A percentile compares a stretch with the other conserved stretches of the same genome.
phyloP scores from a whole-genome alignment of 805 yeast species.

The Saccharomycopsis selenospora region DNA sequence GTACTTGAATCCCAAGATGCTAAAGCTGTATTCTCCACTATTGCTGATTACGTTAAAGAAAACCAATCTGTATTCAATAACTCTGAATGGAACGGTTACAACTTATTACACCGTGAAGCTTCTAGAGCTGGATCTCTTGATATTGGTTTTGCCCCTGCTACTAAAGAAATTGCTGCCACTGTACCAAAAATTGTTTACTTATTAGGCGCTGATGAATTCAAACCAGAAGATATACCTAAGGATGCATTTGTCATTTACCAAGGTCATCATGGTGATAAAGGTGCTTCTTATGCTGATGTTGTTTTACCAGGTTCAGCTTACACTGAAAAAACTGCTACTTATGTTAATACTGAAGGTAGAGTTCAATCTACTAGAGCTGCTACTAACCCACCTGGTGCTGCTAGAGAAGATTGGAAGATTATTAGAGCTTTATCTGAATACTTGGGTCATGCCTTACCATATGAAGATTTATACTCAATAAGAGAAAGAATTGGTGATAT shows the following conservation, averaged over 20 bases:
- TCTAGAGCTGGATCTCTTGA: constrained; percentile 85
- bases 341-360: constrained; percentile 86
- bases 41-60: constrained; percentile 52
- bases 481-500: constrained; percentile 65
- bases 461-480: constrained; percentile 62
- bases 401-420: constrained; percentile 90
- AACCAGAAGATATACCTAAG: constrained; percentile 60
- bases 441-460: constrained; percentile 61
- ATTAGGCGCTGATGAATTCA: constrained; percentile 78
- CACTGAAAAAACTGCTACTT: constrained; percentile 81
- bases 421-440: constrained; percentile 77
- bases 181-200: constrained; percentile 71
- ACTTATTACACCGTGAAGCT: constrained; percentile 76
- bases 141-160: constrained; percentile 55
- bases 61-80: constrained; percentile 53
- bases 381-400: constrained; percentile 78
- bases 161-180: constrained; percentile 38
- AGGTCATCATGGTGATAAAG: constrained; percentile 88
- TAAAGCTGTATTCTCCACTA: constrained; percentile 46
- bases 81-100: constrained; percentile 75
- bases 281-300: constrained; percentile 85
- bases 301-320: constrained; percentile 82
- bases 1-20: constrained; percentile 64
- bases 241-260: constrained; percentile 86
- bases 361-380: constrained; percentile 83